These are phyloP conservation scores for Panaeolus papilionaceus DNA, from an alignment of 768 basidiomycete species.

Conservation along the genomic window DNA sequence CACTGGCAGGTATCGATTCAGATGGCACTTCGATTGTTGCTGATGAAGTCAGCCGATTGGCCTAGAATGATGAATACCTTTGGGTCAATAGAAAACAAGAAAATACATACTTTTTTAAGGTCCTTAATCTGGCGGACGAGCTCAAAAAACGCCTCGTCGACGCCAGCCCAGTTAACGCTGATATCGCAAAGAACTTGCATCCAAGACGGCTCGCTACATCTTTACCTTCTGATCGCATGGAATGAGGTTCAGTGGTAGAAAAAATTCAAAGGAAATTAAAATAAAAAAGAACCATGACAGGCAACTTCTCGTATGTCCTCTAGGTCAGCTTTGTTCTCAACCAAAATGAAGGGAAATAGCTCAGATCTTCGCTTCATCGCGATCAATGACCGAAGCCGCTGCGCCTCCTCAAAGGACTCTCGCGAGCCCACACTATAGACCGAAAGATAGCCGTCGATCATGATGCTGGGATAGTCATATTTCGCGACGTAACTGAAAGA, in stretches of 20 bases:
- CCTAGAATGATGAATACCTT: no score
- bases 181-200: constrained; percentile 95
- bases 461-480: constrained; percentile 89
- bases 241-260: no score
- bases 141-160: constrained; percentile 90
- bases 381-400: constrained; percentile 94
- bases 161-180: constrained; percentile 96
- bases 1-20: no score
- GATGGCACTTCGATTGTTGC: no score
- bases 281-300: constrained; percentile 70
- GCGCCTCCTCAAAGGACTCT: constrained; percentile 96
- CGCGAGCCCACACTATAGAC: constrained; percentile 97
- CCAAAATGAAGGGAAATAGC: constrained; percentile 92
- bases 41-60: no score
- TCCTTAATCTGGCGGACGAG: neutral
- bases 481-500: constrained; percentile 89
- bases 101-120: no score
- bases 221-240: constrained; percentile 76
- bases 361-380: constrained; percentile 78
- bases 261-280: neutral
- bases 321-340: constrained; percentile 97
- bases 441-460: constrained; percentile 93
- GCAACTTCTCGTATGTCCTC: constrained; percentile 96
- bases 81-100: no score
- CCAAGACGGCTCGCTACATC: constrained; percentile 94